These are phyloP conservation scores for Hyphodiscus sp. DNA, from an alignment of 2,329 filamentous ascomycete species.

Conservation along the genomic window DNA sequence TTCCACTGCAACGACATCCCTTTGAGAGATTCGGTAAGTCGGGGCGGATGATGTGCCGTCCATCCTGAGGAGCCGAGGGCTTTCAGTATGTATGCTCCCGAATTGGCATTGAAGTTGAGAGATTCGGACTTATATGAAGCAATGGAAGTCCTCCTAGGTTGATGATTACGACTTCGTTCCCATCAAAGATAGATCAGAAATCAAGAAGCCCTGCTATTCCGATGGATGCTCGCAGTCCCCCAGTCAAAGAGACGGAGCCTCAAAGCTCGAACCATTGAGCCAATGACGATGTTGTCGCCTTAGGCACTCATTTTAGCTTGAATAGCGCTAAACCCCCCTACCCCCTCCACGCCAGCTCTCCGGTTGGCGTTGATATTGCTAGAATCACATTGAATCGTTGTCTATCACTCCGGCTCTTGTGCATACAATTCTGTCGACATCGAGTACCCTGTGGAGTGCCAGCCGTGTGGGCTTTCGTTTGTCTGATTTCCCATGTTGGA, in stretches of 20 bases:
- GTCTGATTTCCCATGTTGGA: conserved; percentile 3
- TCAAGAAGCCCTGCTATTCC: too few relatives aligned
- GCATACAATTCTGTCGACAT: neutral
- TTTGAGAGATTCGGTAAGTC: conserved; percentile 43
- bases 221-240: too few relatives aligned
- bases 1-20: conserved; percentile 54
- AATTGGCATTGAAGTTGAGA: neutral
- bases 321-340: neutral
- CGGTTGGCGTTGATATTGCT: neutral
- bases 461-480: conserved; percentile 12
- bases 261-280: too few relatives aligned
- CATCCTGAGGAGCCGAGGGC: neutral
- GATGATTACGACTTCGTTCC: too few relatives aligned
- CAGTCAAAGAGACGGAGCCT: too few relatives aligned
- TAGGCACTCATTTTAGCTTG: too few relatives aligned
- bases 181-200: too few relatives aligned
- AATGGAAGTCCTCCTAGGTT: too few relatives aligned
- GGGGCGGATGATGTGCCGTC: conserved; percentile 26
- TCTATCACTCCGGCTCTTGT: conserved; percentile 3
- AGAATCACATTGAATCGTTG: conserved; percentile 10
- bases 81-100: neutral
- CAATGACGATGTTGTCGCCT: too few relatives aligned
- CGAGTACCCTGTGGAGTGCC: conserved; percentile 11
- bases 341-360: neutral
- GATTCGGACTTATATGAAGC: too few relatives aligned